phyloP scores from a whole-genome alignment of 2,329 filamentous ascomycete genomes.

The Periconia digitata region DNA sequence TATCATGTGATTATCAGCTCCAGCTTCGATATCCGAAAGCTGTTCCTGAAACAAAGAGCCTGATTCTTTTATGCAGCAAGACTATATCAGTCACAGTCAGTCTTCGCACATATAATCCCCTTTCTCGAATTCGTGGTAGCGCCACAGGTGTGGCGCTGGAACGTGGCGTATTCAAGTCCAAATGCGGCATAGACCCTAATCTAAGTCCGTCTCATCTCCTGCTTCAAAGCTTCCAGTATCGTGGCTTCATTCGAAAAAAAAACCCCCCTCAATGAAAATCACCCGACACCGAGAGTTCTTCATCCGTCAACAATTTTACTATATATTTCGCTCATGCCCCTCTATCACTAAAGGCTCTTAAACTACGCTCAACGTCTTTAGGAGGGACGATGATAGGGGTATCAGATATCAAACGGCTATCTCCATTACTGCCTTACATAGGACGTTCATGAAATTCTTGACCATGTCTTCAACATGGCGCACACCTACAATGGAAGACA shows the following conservation, averaged over 20 bases:
- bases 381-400: constrained; percentile 10
- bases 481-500: constrained; percentile 13
- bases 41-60: no score
- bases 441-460: neutral
- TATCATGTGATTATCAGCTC: no score
- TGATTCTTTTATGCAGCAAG: no score
- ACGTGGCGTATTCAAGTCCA: constrained; percentile 14
- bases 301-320: no score
- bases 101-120: no score
- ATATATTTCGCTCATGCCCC: no score
- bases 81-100: no score
- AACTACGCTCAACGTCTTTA: neutral
- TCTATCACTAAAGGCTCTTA: neutral
- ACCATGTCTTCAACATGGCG: constrained; percentile 27
- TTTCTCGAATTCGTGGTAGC: no score
- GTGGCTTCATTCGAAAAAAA: constrained; percentile 16
- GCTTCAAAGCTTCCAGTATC: constrained; percentile 4
- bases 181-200: constrained; percentile 11
- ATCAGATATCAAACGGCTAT: constrained; percentile 1
- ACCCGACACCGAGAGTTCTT: no score
- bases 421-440: constrained; percentile 4
- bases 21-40: no score
- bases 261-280: constrained; percentile 1
- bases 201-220: constrained; percentile 9
- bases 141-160: constrained; percentile 2